Conservation (phyloP, 345 rosid genomes). For the Anacardium occidentale region DNA sequence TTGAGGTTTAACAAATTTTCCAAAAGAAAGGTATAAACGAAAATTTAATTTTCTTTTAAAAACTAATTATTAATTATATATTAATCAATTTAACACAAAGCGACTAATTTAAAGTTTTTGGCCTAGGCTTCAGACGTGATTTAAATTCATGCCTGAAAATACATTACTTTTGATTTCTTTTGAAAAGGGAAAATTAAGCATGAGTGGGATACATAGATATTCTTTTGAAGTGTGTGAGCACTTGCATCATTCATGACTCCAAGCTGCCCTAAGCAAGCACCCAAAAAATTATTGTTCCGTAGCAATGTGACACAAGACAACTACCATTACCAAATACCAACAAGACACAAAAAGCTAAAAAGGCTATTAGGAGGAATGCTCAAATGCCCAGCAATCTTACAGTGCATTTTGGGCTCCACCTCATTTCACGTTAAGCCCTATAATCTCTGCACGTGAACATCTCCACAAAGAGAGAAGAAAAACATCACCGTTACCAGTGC, state of each 20-base stretch:
- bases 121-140: no score
- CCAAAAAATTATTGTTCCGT: conserved; percentile 29
- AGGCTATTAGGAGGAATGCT: conserved; percentile 17
- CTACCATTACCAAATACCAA: conserved; percentile 53
- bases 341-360: conserved; percentile 27
- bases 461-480: background rate
- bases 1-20: no score
- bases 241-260: conserved; percentile 73
- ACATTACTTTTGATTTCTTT: no score
- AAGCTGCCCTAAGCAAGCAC: conserved; percentile 79
- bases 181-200: no score
- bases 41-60: no score
- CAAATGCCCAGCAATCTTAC: conserved; percentile 5
- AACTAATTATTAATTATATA: no score
- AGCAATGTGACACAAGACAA: conserved; percentile 51
- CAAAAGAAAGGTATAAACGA: no score
- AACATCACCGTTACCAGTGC: background rate
- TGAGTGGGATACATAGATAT: no score
- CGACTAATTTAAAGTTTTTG: no score
- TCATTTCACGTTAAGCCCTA: conserved; percentile 14
- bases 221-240: conserved; percentile 30
- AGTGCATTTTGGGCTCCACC: conserved; percentile 56
- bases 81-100: no score
- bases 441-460: conserved; percentile 26
- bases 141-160: no score